Evolutionary conservation across 2,329 filamentous ascomycete genomes (phyloP).

Genomic region (Sporothrix curviconia): DNA sequence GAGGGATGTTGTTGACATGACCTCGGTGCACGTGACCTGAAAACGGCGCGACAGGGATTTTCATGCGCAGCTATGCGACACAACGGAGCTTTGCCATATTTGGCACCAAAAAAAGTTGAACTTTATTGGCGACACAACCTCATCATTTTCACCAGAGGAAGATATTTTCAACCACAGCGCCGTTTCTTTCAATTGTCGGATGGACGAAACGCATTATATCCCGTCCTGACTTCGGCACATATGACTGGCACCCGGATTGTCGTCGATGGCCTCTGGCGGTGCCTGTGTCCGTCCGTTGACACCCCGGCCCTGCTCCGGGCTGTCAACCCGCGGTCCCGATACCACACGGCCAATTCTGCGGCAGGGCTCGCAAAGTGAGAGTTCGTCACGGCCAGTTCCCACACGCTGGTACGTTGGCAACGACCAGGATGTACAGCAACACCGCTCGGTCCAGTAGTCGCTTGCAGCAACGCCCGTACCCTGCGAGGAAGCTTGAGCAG

Average conservation of each 20-base stretch:
- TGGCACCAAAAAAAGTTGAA: conserved; percentile 3
- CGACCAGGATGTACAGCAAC: neutral
- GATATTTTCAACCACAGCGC: neutral
- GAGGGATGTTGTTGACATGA: neutral
- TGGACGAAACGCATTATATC: neutral
- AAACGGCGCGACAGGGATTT: neutral
- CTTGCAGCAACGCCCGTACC: too few relatives aligned
- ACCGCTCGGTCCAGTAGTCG: too few relatives aligned
- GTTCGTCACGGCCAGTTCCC: neutral
- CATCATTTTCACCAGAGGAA: neutral
- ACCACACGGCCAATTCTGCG: neutral
- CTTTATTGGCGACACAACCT: neutral
- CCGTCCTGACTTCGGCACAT: neutral
- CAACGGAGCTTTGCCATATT: neutral
- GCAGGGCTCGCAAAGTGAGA: neutral
- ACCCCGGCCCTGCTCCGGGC: conserved; percentile 30
- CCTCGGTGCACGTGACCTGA: conserved; percentile 2
- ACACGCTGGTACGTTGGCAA: neutral
- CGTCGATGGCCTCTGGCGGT: conserved; percentile 57
- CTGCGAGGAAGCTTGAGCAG: too few relatives aligned
- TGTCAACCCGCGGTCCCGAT: conserved; percentile 21
- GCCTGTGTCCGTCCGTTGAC: conserved; percentile 53
- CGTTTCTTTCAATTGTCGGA: neutral
- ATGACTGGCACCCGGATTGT: conserved; percentile 36
- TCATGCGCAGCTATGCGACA: conserved; percentile 1